These are phyloP conservation scores for Monosporascus sp. DNA, from an alignment of 2,329 filamentous ascomycete genomes.

Conservation along the genomic window DNA sequence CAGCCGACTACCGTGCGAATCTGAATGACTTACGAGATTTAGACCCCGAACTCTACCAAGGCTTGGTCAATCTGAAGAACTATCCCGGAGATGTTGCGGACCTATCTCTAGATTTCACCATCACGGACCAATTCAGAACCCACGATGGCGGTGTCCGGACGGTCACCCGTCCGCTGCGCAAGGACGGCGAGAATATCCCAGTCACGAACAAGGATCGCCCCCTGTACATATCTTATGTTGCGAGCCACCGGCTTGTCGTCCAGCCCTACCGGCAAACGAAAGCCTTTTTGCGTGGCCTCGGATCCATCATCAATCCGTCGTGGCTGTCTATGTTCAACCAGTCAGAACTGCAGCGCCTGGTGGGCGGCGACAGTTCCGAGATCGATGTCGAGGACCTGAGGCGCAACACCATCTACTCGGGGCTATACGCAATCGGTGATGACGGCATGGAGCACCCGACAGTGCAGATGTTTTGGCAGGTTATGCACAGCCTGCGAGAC, in stretches of 20 bases:
- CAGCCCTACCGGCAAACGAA: conserved; percentile 79
- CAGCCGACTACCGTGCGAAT: conserved; percentile 75
- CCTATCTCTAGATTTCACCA: conserved; percentile 81
- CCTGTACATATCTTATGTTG: conserved; percentile 90
- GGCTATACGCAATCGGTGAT: conserved; percentile 84
- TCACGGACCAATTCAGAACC: conserved; percentile 62
- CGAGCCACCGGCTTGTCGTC: conserved; percentile 75
- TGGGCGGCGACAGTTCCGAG: conserved; percentile 79
- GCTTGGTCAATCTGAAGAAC: conserved; percentile 77
- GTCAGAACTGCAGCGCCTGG: conserved; percentile 84
- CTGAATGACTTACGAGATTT: conserved; percentile 91
- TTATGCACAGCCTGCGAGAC: conserved; percentile 72
- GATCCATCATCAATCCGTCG: conserved; percentile 79
- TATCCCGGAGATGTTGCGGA: conserved; percentile 76
- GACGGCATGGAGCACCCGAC: conserved; percentile 82
- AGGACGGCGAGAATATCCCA: conserved; percentile 66
- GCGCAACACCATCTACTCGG: conserved; percentile 78
- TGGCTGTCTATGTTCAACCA: conserved; percentile 99
- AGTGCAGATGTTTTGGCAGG: conserved; percentile 84
- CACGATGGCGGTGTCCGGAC: conserved; percentile 48
- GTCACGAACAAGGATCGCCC: conserved; percentile 92
- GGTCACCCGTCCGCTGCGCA: conserved; percentile 69
- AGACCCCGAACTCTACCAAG: conserved; percentile 85
- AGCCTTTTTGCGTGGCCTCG: conserved; percentile 81
- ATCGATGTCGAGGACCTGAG: conserved; percentile 86